Evolutionary conservation across 176 grass and related monocot species (phyloP).

Genomic region (Phyllostachys edulis): DNA sequence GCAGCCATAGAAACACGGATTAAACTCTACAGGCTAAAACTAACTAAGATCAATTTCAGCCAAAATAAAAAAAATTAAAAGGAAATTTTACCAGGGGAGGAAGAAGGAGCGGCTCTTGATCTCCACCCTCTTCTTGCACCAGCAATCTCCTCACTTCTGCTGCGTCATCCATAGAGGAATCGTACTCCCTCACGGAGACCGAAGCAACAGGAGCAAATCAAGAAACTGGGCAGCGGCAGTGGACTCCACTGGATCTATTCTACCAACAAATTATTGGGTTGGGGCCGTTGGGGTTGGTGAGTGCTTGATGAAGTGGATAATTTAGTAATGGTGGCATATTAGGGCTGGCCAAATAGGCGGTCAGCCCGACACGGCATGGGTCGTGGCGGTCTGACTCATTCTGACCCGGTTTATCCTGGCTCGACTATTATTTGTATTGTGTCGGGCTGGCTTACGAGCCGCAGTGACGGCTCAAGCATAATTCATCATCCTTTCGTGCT

Average conservation of each 20-base stretch:
- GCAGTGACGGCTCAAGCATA: too few relatives aligned
- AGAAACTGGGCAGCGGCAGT: background rate
- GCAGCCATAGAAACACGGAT: background rate
- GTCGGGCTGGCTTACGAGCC: too few relatives aligned
- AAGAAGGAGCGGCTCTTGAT: slow-evolving; percentile 23
- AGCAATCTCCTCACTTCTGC: slow-evolving; percentile 11
- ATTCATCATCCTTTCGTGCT: too few relatives aligned
- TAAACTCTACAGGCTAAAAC: background rate
- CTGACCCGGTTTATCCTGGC: too few relatives aligned
- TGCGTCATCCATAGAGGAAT: slow-evolving; percentile 28
- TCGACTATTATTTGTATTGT: too few relatives aligned
- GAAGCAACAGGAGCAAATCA: slow-evolving; percentile 14
- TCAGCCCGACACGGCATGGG: too few relatives aligned
- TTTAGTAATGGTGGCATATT: too few relatives aligned
- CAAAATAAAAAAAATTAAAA: too few relatives aligned
- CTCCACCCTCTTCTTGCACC: slow-evolving; percentile 24
- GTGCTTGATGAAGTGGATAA: too few relatives aligned
- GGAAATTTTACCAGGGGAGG: background rate
- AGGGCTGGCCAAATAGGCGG: too few relatives aligned
- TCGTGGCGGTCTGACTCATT: too few relatives aligned
- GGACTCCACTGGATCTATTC: background rate
- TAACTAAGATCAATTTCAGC: background rate
- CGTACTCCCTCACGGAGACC: background rate
- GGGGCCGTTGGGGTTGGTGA: background rate
- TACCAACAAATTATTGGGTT: background rate